Conservation (phyloP, 2,329 filamentous ascomycete species). For the Trichophyton verrucosum region DNA sequence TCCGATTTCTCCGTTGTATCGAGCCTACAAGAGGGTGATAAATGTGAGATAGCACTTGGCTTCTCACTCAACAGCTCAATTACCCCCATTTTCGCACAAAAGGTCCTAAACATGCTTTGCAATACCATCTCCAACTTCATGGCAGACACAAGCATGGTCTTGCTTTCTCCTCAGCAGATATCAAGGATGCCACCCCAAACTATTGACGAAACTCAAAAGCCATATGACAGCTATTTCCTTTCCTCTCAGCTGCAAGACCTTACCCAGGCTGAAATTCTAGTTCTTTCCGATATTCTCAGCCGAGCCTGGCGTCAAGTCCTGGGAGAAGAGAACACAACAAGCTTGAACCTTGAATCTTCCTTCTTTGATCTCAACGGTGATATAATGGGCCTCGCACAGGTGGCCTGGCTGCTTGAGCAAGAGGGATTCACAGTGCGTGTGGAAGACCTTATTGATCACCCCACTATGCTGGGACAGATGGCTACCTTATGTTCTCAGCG, state of each 20-base stretch:
- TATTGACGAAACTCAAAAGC: conserved; percentile 15
- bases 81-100: conserved; percentile 22
- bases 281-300: conserved; percentile 29
- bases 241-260: conserved; percentile 27
- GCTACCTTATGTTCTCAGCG: conserved; percentile 16
- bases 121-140: conserved; percentile 27
- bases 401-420: conserved; percentile 31
- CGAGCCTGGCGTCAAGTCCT: conserved; percentile 32
- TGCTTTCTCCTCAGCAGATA: conserved; percentile 24
- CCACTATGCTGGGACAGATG: conserved; percentile 32
- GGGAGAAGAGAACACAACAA: conserved; percentile 16
- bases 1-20: conserved; percentile 31
- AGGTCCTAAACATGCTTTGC: conserved; percentile 30
- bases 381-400: conserved; percentile 30
- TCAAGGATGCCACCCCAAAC: conserved; percentile 23
- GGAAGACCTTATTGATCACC: conserved; percentile 30
- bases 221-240: conserved; percentile 23
- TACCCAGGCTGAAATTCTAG: conserved; percentile 28
- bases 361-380: conserved; percentile 34
- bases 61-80: conserved; percentile 29
- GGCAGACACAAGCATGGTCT: conserved; percentile 23
- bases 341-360: conserved; percentile 27
- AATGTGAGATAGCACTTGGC: conserved; percentile 26
- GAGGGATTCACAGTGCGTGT: conserved; percentile 29
- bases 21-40: conserved; percentile 22